A percentile compares a stretch with the other conserved stretches of the same genome.
Evolutionary conservation across 2,329 filamentous ascomycete species (phyloP).

Genomic region (Aspergillus floridensis): DNA sequence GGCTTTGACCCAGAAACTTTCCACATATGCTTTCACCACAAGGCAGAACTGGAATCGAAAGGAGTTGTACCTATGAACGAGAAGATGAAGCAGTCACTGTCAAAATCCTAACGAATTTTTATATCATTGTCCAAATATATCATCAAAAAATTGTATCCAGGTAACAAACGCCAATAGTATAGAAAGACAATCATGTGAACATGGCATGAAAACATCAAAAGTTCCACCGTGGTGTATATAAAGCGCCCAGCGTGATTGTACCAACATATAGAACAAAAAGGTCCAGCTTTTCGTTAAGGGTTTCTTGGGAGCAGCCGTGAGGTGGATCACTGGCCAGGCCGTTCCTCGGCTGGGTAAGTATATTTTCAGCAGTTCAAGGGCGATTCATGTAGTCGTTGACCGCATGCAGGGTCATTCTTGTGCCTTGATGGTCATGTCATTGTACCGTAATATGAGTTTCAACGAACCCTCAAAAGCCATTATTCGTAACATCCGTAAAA

Average conservation of each 20-base stretch:
- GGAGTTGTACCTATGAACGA: too few relatives aligned
- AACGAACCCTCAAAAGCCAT: conserved; percentile 20
- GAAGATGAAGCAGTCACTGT: too few relatives aligned
- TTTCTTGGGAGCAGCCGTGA: background rate
- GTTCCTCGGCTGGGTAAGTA: conserved; percentile 12
- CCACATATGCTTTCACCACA: too few relatives aligned
- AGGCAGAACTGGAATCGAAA: too few relatives aligned
- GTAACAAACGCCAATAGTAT: background rate
- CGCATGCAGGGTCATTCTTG: background rate
- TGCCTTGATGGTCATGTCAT: conserved; percentile 17
- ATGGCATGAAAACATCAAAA: conserved; percentile 8
- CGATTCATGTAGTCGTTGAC: background rate
- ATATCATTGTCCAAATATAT: conserved; percentile 5
- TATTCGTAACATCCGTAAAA: conserved; percentile 33
- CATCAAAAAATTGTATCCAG: background rate
- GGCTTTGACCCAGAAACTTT: too few relatives aligned
- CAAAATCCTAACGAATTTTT: background rate
- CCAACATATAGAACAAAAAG: conserved; percentile 16
- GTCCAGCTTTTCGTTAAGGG: conserved; percentile 28
- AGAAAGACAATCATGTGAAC: background rate
- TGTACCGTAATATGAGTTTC: conserved; percentile 24
- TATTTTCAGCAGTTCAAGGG: background rate
- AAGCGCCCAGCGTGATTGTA: conserved; percentile 17
- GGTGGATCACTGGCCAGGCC: conserved; percentile 17
- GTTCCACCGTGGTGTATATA: conserved; percentile 24